These are phyloP conservation scores for Monilinia fructigena DNA, from an alignment of 2,329 filamentous ascomycete species.

Conservation along the genomic window DNA sequence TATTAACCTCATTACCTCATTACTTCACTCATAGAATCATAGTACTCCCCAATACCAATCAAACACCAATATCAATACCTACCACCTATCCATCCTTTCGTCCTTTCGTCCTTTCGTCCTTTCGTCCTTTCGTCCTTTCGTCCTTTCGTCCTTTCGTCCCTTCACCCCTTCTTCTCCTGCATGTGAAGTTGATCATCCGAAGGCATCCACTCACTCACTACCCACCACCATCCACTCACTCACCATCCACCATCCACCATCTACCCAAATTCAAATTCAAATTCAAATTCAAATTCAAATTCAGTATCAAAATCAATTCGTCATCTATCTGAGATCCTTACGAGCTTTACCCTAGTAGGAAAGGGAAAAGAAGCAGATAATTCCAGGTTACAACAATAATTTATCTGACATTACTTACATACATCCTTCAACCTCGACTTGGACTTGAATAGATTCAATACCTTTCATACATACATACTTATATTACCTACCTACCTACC, in stretches of 20 bases:
- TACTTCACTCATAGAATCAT: background rate
- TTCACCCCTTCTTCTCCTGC: background rate
- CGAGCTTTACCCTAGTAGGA: background rate
- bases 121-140: background rate
- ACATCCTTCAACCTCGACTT: background rate
- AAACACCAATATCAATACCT: too few relatives aligned
- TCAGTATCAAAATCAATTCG: constrained; percentile 14
- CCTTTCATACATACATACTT: too few relatives aligned
- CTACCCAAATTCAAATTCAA: too few relatives aligned
- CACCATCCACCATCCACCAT: too few relatives aligned
- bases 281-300: too few relatives aligned
- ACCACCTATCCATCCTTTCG: too few relatives aligned
- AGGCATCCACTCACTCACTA: constrained; percentile 22
- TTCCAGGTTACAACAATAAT: background rate
- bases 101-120: too few relatives aligned
- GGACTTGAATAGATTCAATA: background rate
- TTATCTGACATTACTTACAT: background rate
- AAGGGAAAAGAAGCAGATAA: background rate
- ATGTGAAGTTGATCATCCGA: constrained; percentile 17
- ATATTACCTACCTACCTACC: too few relatives aligned
- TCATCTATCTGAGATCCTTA: constrained; percentile 4
- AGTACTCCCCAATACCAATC: background rate
- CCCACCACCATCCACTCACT: background rate
- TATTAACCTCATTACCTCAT: background rate
- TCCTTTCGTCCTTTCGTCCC: too few relatives aligned